A percentile compares a stretch with the other conserved stretches of the same genome.
phyloP scores from a whole-genome alignment of 2,329 filamentous ascomycete species.

The Aquanectria penicillioides region DNA sequence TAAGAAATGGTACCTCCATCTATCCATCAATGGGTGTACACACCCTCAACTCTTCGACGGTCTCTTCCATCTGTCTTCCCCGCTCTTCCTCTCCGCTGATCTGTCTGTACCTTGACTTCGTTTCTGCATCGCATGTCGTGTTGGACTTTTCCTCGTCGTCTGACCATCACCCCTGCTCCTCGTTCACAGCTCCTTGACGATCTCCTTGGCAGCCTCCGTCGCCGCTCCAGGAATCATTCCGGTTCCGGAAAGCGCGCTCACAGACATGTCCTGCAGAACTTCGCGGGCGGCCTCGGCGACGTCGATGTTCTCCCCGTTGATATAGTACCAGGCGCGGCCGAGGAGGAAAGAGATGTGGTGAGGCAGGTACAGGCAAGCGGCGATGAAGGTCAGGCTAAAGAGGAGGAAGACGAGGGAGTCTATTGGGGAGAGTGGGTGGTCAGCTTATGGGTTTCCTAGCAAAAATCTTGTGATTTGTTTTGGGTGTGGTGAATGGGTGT shows the following conservation, averaged over 20 bases:
- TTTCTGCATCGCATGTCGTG: background rate
- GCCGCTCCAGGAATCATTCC: slow-evolving; percentile 35
- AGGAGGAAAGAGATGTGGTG: slow-evolving; percentile 87
- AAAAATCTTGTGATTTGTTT: background rate
- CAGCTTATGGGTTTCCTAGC: slow-evolving; percentile 10
- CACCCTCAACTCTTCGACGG: too few relatives aligned
- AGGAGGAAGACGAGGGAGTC: slow-evolving; percentile 94
- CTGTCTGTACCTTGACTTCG: background rate
- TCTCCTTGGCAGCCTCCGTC: slow-evolving; percentile 31
- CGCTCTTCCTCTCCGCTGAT: background rate
- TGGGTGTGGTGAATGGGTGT: background rate
- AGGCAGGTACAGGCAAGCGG: slow-evolving; percentile 90
- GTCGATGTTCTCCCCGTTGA: slow-evolving; percentile 78
- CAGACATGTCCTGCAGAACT: slow-evolving; percentile 46
- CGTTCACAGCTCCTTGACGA: slow-evolving; percentile 48
- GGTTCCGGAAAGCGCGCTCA: slow-evolving; percentile 42
- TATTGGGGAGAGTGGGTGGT: slow-evolving; percentile 53
- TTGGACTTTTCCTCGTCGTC: background rate
- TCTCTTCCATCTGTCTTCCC: background rate
- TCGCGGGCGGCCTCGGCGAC: slow-evolving; percentile 50
- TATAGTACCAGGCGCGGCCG: slow-evolving; percentile 93
- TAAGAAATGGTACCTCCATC: background rate
- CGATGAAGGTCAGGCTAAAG: slow-evolving; percentile 85
- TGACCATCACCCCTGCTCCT: background rate
- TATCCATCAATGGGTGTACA: background rate